Percentiles rank a stretch among this genome's conserved stretches.
These are phyloP conservation scores for Narthecium ossifragum DNA, from an alignment of 106 monocot species.

Conservation along the genomic window DNA sequence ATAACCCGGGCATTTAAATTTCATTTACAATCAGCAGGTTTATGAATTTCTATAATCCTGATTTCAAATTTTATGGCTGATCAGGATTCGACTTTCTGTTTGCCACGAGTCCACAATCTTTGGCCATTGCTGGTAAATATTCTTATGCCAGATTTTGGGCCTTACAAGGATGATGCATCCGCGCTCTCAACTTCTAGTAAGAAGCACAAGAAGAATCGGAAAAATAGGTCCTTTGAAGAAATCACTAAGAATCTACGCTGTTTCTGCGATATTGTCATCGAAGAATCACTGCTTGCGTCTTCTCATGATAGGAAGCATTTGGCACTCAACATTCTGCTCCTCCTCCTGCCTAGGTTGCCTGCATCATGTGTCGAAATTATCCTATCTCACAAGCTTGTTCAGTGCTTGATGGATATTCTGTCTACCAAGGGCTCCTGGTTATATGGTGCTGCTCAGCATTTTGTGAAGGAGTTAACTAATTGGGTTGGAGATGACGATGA, in stretches of 20 bases:
- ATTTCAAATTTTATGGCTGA: no score
- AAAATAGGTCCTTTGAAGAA: slow-evolving; percentile 54
- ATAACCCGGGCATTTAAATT: no score
- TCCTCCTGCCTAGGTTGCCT: slow-evolving; percentile 66
- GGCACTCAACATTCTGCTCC: slow-evolving; percentile 61
- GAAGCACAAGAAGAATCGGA: slow-evolving; percentile 71
- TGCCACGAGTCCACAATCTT: slow-evolving; percentile 79
- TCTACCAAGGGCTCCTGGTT: slow-evolving; percentile 63
- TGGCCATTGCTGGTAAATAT: slow-evolving; percentile 64
- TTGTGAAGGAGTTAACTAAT: slow-evolving; percentile 60
- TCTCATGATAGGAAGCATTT: slow-evolving; percentile 97
- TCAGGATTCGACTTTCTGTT: slow-evolving; percentile 91
- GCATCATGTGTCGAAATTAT: slow-evolving; percentile 47
- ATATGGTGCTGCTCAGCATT: slow-evolving; percentile 75
- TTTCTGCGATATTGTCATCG: slow-evolving; percentile 83
- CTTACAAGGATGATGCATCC: slow-evolving; percentile 27
- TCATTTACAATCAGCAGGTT: no score
- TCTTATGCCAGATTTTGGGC: slow-evolving; percentile 33
- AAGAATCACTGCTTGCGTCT: slow-evolving; percentile 71
- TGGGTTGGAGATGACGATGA: slow-evolving; percentile 59
- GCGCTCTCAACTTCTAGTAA: slow-evolving; percentile 22
- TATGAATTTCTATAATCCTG: no score
- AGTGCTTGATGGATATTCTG: slow-evolving; percentile 83
- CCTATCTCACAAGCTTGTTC: slow-evolving; percentile 77
- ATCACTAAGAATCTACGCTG: slow-evolving; percentile 35